Percentiles rank a stretch among this genome's conserved stretches.
Conservation (phyloP, 148 eudicot genomes). For the Rhododendron mucronatum region DNA sequence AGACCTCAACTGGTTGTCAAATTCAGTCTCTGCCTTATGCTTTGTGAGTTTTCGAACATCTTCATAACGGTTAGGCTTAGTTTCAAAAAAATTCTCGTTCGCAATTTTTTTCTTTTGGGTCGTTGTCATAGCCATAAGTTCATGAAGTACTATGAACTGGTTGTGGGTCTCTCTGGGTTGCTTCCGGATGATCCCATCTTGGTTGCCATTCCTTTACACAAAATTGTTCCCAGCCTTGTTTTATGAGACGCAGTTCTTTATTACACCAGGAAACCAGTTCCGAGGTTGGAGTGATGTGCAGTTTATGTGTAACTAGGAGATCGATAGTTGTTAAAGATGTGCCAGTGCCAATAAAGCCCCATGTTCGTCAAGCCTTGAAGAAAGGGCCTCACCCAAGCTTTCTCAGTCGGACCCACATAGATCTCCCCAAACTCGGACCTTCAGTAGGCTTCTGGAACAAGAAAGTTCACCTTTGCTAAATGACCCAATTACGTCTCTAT, state of each 20-base stretch:
- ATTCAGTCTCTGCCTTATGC: not conserved
- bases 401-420: not conserved
- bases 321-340: not conserved
- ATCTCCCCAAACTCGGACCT: not conserved
- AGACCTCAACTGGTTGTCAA: not conserved
- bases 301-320: not conserved
- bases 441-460: not conserved
- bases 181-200: not conserved
- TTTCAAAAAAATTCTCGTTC: not conserved
- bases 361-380: not conserved
- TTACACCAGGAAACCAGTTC: not conserved
- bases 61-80: not conserved
- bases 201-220: not conserved
- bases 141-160: not conserved
- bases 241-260: not conserved
- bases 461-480: not conserved
- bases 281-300: not conserved
- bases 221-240: not conserved
- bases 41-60: not conserved
- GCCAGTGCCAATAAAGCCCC: not conserved
- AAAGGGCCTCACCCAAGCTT: not conserved
- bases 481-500: not conserved
- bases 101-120: not conserved
- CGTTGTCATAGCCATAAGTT: not conserved
- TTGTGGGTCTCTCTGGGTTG: not conserved